phyloP scores from a whole-genome alignment of 305 asterid species.

The Fraxinus velutina region DNA sequence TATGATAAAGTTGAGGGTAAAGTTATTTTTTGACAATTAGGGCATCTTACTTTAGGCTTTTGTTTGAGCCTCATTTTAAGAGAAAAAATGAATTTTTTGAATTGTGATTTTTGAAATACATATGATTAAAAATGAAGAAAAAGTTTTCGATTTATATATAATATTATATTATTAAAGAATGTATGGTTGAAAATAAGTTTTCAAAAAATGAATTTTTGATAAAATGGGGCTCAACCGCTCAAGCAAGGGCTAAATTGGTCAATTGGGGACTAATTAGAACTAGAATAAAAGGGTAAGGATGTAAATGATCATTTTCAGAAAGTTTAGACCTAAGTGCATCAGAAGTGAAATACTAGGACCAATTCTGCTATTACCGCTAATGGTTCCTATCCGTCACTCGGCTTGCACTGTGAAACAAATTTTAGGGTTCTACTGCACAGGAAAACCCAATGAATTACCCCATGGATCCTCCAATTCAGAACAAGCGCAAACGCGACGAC shows the following conservation, averaged over 20 bases:
- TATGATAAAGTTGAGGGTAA: neutral
- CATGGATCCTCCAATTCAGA: constrained; percentile 36
- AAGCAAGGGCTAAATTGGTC: neutral
- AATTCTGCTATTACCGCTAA: neutral
- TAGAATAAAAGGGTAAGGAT: neutral
- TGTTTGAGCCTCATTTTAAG: too few species aligned
- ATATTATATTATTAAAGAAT: too few species aligned
- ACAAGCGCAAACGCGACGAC: constrained; percentile 59
- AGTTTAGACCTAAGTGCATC: neutral
- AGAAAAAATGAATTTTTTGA: too few species aligned
- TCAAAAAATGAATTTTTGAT: too few species aligned
- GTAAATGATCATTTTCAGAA: neutral
- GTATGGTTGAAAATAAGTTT: too few species aligned
- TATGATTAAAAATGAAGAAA: too few species aligned
- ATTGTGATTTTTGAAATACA: too few species aligned
- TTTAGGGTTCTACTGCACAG: neutral
- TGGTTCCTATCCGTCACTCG: neutral
- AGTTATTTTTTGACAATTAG: too few species aligned
- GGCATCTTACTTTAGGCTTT: neutral
- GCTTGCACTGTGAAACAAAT: neutral
- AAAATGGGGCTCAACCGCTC: too few species aligned
- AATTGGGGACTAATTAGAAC: neutral
- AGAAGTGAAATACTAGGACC: neutral
- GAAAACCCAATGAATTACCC: neutral
- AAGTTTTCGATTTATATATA: too few species aligned